Evolutionary conservation across 768 basidiomycete species (phyloP), one percentile per base, ranked within the genome.

Genomic region (Termitomyces eurrhizus): DNA sequence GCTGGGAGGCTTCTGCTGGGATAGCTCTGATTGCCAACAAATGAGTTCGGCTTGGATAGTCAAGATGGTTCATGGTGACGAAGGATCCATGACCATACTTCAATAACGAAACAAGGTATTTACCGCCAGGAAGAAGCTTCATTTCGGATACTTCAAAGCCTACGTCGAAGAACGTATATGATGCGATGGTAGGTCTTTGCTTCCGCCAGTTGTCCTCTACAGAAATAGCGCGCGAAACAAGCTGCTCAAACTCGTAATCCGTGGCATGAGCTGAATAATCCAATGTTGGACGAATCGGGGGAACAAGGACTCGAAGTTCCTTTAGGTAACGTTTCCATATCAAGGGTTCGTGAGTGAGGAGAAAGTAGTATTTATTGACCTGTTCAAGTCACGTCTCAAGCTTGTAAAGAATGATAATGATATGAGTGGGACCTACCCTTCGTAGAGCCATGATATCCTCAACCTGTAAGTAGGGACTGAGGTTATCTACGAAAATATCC

Each of bases 121-220:
- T 86, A 33, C 88, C 87, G 1, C 88, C 88, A 4, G 29, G 29
- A 29, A 7, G 88, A 26, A 87, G 69, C 44, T 75, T 78, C 29
- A 29, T 29, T 29, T 29, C 29, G 29, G 29, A 3, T 76, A 77
- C 78, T 63, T 72, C 73, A 78, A 53, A 29, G 4, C 29, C 35
- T 65, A 64, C 29, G 67, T 66, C 12, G 62, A 61, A 21, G 29
- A 29, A 29, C 29, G 2, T 29, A 4, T 29, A 29, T 29, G 29
- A 29, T 29, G 67, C 66, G 45, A 78, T 70, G 42, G 59, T 67
- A 7, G 84, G 80, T 4, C 75, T 70, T 7, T 70, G 66, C 2
- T 70, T 73, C 24, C 79, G 72, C 85, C 87, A 89, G 60, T 83
- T 85, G 60, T 81, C 78, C 59, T 88, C 82, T 8, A 87, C 72